phyloP scores from a whole-genome alignment of 768 basidiomycete genomes.

The Agaricus bisporus region DNA sequence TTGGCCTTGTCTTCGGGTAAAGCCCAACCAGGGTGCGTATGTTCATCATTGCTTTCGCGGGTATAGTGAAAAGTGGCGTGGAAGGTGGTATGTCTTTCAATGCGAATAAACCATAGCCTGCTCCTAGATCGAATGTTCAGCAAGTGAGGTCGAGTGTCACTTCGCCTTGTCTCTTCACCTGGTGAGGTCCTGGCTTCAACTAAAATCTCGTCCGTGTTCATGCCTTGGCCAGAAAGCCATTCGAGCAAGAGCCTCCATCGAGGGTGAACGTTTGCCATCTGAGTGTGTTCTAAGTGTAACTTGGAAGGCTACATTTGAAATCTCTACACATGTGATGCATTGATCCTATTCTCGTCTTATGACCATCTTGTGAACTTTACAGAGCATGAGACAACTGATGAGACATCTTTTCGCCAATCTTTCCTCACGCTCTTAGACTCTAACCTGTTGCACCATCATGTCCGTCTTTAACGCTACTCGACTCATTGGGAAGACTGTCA shows the following conservation, averaged over 20 bases:
- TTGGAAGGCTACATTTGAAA: too few relatives aligned
- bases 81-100: conserved; percentile 35
- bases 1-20: conserved; percentile 38
- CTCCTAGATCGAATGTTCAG: conserved; percentile 32
- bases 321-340: too few relatives aligned
- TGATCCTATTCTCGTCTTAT: too few relatives aligned
- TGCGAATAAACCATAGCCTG: conserved; percentile 70
- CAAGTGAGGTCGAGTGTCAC: background rate
- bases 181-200: conserved; percentile 47
- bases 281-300: background rate
- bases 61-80: conserved; percentile 61
- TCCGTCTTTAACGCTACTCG: conserved; percentile 78
- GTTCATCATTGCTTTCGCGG: conserved; percentile 68
- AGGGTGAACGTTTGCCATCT: conserved; percentile 16
- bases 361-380: background rate
- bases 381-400: background rate
- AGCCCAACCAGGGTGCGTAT: conserved; percentile 53
- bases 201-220: conserved; percentile 35
- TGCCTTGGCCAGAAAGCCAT: conserved; percentile 49
- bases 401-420: conserved; percentile 6
- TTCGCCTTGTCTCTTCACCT: conserved; percentile 28
- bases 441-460: conserved; percentile 33
- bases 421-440: background rate
- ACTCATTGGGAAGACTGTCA: conserved; percentile 77
- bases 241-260: conserved; percentile 42